A percentile compares a stretch with the other conserved stretches of the same genome.
phyloP scores from a whole-genome alignment of 1,284 basidiomycete species.

The Marasmius oreades region DNA sequence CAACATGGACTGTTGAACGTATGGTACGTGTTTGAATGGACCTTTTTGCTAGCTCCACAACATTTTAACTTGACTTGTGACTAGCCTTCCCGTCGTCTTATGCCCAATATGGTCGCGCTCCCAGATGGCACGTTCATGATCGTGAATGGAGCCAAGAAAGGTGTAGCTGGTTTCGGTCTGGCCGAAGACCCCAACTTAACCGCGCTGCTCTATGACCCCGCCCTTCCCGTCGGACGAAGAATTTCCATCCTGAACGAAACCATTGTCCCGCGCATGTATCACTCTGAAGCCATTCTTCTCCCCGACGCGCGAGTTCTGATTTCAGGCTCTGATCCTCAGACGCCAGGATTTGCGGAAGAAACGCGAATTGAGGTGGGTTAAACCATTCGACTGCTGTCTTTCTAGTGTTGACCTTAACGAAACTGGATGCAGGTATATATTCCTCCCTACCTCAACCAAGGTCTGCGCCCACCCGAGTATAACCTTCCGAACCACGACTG shows the following conservation, averaged over 20 bases:
- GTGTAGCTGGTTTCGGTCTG: conserved; percentile 71
- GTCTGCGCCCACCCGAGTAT: conserved; percentile 46
- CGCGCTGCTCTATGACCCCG: conserved; percentile 69
- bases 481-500: conserved; percentile 58
- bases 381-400: conserved; percentile 1
- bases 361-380: conserved; percentile 58
- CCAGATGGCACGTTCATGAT: conserved; percentile 76
- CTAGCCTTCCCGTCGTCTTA: conserved; percentile 73
- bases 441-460: conserved; percentile 67
- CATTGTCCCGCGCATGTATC: conserved; percentile 79
- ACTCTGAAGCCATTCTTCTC: conserved; percentile 69
- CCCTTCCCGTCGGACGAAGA: conserved; percentile 53
- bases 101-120: conserved; percentile 68
- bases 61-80: no score
- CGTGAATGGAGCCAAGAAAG: conserved; percentile 64
- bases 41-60: background rate
- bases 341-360: conserved; percentile 59
- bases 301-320: conserved; percentile 60
- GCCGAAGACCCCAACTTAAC: conserved; percentile 59
- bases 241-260: conserved; percentile 67
- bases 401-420: background rate
- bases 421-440: conserved; percentile 47
- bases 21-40: conserved; percentile 53
- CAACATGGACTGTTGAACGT: conserved; percentile 66
- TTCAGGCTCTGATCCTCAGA: conserved; percentile 72